A percentile compares a stretch with the other conserved stretches of the same genome.
phyloP scores from a whole-genome alignment of 1,284 basidiomycete genomes.

The Trichosporon ovoides region DNA sequence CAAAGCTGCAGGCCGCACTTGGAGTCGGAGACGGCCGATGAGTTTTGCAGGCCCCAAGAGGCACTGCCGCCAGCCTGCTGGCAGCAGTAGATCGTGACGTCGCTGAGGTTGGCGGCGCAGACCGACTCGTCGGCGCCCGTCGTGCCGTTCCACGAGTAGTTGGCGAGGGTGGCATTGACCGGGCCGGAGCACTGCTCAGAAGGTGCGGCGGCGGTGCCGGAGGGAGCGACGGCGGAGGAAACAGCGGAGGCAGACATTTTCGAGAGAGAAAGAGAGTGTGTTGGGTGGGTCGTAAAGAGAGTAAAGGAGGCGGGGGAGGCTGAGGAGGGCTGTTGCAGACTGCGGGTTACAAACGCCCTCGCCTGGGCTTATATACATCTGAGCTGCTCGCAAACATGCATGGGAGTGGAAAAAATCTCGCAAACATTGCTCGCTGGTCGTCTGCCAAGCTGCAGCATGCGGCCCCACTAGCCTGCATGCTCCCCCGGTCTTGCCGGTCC shows the following conservation, averaged over 20 bases:
- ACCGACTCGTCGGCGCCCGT: neutral
- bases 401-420: too few species aligned
- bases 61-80: neutral
- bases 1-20: neutral
- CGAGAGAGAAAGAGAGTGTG: neutral
- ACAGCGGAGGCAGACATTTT: neutral
- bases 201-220: neutral
- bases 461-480: too few species aligned
- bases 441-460: too few species aligned
- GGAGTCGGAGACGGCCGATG: neutral
- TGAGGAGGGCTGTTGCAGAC: too few species aligned
- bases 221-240: neutral
- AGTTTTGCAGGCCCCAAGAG: neutral
- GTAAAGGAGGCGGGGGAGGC: neutral
- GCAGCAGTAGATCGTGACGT: slow-evolving; percentile 2
- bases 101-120: slow-evolving; percentile 2
- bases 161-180: neutral
- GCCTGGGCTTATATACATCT: too few species aligned
- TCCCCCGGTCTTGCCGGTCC: too few species aligned
- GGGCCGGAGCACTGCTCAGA: neutral
- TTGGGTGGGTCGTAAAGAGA: neutral
- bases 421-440: too few species aligned
- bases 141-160: neutral
- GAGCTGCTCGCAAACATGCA: too few species aligned
- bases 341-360: too few species aligned